Conservation (phyloP, 352 stramenopile species). For the Plasmopara halstedii region DNA sequence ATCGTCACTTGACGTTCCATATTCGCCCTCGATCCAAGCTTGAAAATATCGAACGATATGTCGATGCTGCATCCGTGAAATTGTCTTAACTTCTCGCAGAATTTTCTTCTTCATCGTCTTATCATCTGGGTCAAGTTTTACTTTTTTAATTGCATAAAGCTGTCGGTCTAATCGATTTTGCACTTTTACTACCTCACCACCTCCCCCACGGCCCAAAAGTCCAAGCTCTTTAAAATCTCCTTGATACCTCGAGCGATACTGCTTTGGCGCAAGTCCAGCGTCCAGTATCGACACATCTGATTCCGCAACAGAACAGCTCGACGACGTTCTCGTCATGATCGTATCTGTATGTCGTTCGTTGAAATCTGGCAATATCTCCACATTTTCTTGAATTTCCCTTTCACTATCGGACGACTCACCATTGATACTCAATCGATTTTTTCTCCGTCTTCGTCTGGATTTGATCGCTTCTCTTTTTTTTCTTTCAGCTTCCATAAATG, state of each 20-base stretch:
- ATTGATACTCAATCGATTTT: conserved; percentile 57
- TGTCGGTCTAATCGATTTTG: conserved; percentile 77
- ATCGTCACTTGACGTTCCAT: conserved; percentile 37
- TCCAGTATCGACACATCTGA: conserved; percentile 37
- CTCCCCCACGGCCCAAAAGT: conserved; percentile 69
- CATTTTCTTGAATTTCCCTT: conserved; percentile 29
- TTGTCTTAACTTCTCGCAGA: conserved; percentile 92
- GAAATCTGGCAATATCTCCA: conserved; percentile 29
- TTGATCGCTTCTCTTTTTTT: conserved; percentile 60
- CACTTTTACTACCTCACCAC: conserved; percentile 80
- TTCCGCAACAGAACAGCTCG: conserved; percentile 32
- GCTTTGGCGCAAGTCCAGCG: conserved; percentile 28
- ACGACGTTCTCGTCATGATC: conserved; percentile 14
- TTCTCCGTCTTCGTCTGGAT: conserved; percentile 29
- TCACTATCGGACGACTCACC: conserved; percentile 27
- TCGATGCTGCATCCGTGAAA: conserved; percentile 94
- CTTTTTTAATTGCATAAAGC: conserved; percentile 82
- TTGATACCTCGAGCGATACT: conserved; percentile 70
- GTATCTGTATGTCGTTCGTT: conserved; percentile 29
- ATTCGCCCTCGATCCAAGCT: conserved; percentile 81
- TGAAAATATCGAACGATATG: conserved; percentile 95
- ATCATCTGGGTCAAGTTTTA: conserved; percentile 79
- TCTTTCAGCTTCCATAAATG: conserved; percentile 69
- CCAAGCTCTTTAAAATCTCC: conserved; percentile 83
- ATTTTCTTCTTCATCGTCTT: conserved; percentile 94